Evolutionary conservation across 2,329 filamentous ascomycete species (phyloP).

Genomic region (Epichloe sibirici): DNA sequence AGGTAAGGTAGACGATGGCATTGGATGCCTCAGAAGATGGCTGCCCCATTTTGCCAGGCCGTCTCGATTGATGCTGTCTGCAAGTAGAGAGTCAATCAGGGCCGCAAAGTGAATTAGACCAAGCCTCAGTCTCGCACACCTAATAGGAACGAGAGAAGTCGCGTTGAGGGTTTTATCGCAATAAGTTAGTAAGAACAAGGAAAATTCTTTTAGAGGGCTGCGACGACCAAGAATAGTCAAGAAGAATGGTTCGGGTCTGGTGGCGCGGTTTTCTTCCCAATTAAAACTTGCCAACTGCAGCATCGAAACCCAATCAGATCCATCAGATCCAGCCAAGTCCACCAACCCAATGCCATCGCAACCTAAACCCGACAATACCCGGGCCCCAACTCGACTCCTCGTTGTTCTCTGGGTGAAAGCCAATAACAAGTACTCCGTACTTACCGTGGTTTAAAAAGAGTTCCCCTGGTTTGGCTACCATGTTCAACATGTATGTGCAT

Average conservation of each 20-base stretch:
- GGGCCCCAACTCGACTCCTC: no score
- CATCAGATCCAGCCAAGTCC: background rate
- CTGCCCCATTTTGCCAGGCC: slow-evolving; percentile 47
- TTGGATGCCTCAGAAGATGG: slow-evolving; percentile 68
- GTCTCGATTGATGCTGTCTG: background rate
- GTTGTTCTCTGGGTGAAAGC: no score
- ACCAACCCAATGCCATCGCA: background rate
- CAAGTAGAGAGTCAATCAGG: background rate
- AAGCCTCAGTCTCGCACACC: background rate
- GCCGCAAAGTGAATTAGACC: background rate
- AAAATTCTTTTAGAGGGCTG: background rate
- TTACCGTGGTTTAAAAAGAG: no score
- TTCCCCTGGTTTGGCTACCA: no score
- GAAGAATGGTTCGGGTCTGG: no score
- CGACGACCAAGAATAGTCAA: background rate
- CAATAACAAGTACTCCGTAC: no score
- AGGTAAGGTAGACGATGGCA: slow-evolving; percentile 71
- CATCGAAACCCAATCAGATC: background rate
- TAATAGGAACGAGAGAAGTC: no score
- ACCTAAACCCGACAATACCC: no score
- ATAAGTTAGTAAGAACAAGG: background rate
- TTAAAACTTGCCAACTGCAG: no score
- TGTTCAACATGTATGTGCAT: no score
- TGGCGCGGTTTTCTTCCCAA: no score
- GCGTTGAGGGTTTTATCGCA: background rate